These are phyloP conservation scores for Cadophora luteo-olivacea DNA, from an alignment of 2,329 filamentous ascomycete species.

Conservation along the genomic window DNA sequence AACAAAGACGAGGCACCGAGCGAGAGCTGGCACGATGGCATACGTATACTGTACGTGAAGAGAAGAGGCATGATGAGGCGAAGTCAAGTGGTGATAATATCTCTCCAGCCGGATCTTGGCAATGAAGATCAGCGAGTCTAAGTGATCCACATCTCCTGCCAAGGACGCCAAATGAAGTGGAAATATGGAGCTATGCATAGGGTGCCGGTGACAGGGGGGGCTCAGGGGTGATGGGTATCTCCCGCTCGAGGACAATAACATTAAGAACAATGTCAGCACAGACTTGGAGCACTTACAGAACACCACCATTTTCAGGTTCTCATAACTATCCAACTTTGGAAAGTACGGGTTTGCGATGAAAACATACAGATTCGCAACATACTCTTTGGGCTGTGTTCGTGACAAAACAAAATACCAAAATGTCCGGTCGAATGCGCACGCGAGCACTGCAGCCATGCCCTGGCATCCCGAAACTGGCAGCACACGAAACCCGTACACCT, in stretches of 20 bases:
- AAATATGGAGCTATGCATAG: neutral
- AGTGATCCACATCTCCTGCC: slow-evolving; percentile 1
- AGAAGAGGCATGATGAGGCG: neutral
- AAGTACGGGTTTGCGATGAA: too few relatives aligned
- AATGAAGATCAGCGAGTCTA: slow-evolving; percentile 4
- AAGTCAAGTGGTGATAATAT: slow-evolving; percentile 9
- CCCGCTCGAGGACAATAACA: too few relatives aligned
- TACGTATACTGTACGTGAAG: slow-evolving; percentile 1
- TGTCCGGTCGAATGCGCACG: neutral
- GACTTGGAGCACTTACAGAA: too few relatives aligned
- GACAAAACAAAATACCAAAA: too few relatives aligned
- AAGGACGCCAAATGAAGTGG: neutral
- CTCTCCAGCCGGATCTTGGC: slow-evolving; percentile 9
- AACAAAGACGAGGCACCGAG: neutral
- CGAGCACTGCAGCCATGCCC: neutral
- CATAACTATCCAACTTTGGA: too few relatives aligned
- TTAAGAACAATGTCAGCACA: too few relatives aligned
- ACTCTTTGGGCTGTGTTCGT: too few relatives aligned
- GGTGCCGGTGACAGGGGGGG: neutral
- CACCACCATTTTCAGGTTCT: too few relatives aligned
- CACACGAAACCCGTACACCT: neutral
- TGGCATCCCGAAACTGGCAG: slow-evolving; percentile 1
- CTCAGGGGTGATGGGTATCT: too few relatives aligned
- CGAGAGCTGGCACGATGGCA: neutral
- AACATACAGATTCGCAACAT: too few relatives aligned